These are phyloP conservation scores for Boletus sp. DNA, from an alignment of 768 basidiomycete genomes.

Conservation along the genomic window DNA sequence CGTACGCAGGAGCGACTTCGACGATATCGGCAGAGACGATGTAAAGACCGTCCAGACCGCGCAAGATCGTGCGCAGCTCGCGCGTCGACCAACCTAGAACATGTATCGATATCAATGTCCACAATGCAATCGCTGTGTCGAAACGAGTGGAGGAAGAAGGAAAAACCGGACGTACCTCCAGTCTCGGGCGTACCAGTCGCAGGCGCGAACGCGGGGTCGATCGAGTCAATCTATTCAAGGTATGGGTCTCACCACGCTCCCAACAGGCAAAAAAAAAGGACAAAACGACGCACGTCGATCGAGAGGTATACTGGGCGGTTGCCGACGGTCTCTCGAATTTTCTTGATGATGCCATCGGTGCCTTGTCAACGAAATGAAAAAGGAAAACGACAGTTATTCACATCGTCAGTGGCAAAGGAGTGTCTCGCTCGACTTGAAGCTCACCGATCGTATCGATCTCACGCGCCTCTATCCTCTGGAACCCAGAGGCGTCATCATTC, in stretches of 20 bases:
- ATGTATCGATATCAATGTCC: neutral
- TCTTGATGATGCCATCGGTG: constrained; percentile 71
- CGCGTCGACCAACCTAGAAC: constrained; percentile 65
- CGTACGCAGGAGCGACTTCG: constrained; percentile 82
- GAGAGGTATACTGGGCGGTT: constrained; percentile 73
- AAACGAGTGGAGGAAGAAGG: too few relatives aligned
- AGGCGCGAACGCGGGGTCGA: constrained; percentile 79
- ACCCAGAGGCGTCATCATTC: constrained; percentile 76
- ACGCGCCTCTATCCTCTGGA: constrained; percentile 77
- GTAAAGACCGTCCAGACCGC: constrained; percentile 70
- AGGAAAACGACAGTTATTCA: neutral
- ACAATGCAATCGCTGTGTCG: too few relatives aligned
- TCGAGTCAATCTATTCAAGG: constrained; percentile 59
- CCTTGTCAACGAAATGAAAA: constrained; percentile 40
- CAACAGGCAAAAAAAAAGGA: neutral
- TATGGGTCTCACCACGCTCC: neutral
- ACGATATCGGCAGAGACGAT: constrained; percentile 83
- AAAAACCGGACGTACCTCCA: constrained; percentile 41
- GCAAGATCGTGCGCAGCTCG: constrained; percentile 71
- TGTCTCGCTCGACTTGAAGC: neutral
- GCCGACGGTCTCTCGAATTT: constrained; percentile 77
- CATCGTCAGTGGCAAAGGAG: neutral
- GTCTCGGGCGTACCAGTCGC: constrained; percentile 85
- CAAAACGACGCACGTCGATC: constrained; percentile 52
- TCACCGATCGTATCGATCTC: constrained; percentile 80